These are phyloP conservation scores for Phytopythium vexans DNA, from an alignment of 352 stramenopile genomes.

Conservation along the genomic window DNA sequence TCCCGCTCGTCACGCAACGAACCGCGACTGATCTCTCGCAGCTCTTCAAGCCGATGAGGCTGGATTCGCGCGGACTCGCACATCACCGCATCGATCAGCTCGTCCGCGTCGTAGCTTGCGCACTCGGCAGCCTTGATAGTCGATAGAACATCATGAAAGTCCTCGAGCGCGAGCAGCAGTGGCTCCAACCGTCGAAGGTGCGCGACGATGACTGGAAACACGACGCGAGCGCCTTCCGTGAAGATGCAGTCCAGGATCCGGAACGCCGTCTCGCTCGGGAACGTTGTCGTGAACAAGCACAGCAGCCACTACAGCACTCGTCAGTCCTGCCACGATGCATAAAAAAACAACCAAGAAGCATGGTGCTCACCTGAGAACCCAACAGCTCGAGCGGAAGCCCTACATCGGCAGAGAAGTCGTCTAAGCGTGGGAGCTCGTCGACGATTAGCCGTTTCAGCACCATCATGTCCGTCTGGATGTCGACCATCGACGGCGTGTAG, in stretches of 20 bases:
- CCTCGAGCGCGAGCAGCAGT: conserved; percentile 38
- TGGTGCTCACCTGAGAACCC: conserved; percentile 53
- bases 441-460: conserved; percentile 86
- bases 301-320: conserved; percentile 72
- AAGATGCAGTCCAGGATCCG: conserved; percentile 89
- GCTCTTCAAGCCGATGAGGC: conserved; percentile 22
- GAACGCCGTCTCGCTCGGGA: conserved; percentile 83
- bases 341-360: neutral
- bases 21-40: conserved; percentile 56
- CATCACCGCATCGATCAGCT: conserved; percentile 46
- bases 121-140: conserved; percentile 73
- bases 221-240: conserved; percentile 71
- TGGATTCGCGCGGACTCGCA: conserved; percentile 46
- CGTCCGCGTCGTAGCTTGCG: conserved; percentile 55
- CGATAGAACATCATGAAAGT: conserved; percentile 74
- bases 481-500: conserved; percentile 88
- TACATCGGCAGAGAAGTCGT: conserved; percentile 73
- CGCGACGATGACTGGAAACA: conserved; percentile 85
- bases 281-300: conserved; percentile 90
- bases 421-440: conserved; percentile 68
- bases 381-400: conserved; percentile 85
- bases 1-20: conserved; percentile 66
- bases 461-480: conserved; percentile 88
- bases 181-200: conserved; percentile 61
- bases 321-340: neutral